Conservation (phyloP, 192 early-diverging fungal species). For the Backusella sp. region DNA sequence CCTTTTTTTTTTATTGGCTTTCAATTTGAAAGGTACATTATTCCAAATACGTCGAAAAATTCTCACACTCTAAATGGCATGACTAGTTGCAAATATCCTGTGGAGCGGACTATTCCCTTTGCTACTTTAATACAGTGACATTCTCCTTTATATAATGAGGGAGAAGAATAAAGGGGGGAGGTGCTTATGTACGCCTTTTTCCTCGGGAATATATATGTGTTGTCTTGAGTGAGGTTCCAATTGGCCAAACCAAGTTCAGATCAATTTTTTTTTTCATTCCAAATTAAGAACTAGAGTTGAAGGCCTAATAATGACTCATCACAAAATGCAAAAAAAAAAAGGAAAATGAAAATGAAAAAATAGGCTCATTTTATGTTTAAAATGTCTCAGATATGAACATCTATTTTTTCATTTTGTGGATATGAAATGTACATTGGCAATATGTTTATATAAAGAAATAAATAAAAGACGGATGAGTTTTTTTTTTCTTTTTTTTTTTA, state of each 20-base stretch:
- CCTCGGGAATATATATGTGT: too few species aligned
- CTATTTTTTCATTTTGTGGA: neutral
- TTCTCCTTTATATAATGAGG: neutral
- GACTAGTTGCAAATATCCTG: neutral
- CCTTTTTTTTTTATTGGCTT: neutral
- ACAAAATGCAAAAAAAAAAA: neutral
- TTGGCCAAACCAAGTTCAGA: neutral
- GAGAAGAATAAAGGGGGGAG: neutral
- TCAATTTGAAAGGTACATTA: neutral
- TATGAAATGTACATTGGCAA: neutral
- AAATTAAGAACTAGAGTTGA: neutral
- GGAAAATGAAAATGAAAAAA: too few species aligned
- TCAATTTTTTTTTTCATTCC: neutral
- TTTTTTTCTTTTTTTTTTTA: too few species aligned
- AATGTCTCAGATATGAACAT: neutral
- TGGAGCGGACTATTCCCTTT: neutral
- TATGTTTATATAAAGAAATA: neutral
- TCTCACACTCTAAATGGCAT: conserved; percentile 4
- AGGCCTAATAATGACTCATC: neutral
- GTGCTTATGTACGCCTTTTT: neutral
- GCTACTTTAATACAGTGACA: neutral
- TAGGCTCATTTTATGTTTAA: neutral
- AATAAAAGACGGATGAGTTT: neutral
- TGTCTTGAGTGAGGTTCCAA: neutral
- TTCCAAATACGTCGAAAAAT: neutral